These are phyloP conservation scores for Fraxinus angustifolia DNA, from an alignment of 305 asterid genomes.

Conservation along the genomic window DNA sequence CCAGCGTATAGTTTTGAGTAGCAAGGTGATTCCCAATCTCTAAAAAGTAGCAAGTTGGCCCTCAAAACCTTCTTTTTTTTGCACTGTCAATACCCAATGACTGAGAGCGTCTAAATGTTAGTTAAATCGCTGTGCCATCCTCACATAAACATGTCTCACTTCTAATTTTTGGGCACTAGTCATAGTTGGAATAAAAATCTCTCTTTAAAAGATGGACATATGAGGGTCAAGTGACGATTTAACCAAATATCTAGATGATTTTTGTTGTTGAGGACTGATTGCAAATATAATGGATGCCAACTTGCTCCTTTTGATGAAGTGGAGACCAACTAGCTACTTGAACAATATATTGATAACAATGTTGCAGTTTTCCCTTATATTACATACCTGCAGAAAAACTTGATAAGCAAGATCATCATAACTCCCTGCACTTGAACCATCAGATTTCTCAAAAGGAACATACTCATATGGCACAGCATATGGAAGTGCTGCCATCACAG, in stretches of 20 bases:
- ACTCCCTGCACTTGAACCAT: slow-evolving; percentile 35
- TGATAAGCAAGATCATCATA: slow-evolving; percentile 39
- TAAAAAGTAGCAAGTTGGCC: background rate
- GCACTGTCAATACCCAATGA: background rate
- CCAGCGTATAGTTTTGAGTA: background rate
- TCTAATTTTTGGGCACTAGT: background rate
- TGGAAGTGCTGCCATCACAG: slow-evolving; percentile 29
- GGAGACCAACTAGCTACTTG: background rate
- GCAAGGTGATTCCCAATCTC: background rate
- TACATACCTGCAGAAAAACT: slow-evolving; percentile 35
- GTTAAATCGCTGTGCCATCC: background rate
- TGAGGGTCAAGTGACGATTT: background rate
- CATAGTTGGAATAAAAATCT: background rate
- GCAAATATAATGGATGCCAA: background rate
- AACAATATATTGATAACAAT: background rate
- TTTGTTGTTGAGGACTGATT: background rate
- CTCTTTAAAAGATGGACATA: background rate
- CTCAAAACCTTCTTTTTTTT: background rate
- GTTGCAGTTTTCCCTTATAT: background rate
- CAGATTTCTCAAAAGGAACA: slow-evolving; percentile 28
- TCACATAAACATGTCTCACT: background rate
- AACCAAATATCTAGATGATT: background rate
- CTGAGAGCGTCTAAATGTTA: background rate
- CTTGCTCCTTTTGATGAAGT: too few relatives aligned
- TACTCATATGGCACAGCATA: slow-evolving; percentile 33